These are phyloP conservation scores for Saturnispora mendoncae DNA, from an alignment of 805 yeast genomes.

Conservation along the genomic window DNA sequence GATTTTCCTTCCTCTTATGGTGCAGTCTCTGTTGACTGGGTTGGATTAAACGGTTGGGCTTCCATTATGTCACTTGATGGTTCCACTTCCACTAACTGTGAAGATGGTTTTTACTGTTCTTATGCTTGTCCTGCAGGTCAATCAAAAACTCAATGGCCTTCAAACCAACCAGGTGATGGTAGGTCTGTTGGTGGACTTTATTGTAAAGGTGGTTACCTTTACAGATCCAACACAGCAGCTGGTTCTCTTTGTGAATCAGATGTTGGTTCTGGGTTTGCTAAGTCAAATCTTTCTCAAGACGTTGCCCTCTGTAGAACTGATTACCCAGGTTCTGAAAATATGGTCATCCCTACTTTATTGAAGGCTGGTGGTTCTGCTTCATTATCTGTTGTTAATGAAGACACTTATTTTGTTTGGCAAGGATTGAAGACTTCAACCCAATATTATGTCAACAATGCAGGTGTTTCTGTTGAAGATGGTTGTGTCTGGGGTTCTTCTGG, in stretches of 20 bases:
- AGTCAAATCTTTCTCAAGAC: slow-evolving; percentile 38
- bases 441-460: slow-evolving; percentile 70
- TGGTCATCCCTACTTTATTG: slow-evolving; percentile 65
- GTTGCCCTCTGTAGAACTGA: slow-evolving; percentile 72
- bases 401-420: slow-evolving; percentile 51
- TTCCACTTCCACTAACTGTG: slow-evolving; percentile 44
- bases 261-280: slow-evolving; percentile 43
- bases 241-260: slow-evolving; percentile 63
- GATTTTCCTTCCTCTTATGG: slow-evolving; percentile 65
- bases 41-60: slow-evolving; percentile 53
- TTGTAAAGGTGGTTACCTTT: slow-evolving; percentile 52
- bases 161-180: slow-evolving; percentile 56
- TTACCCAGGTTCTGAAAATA: slow-evolving; percentile 76
- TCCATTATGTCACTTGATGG: slow-evolving; percentile 45
- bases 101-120: slow-evolving; percentile 64
- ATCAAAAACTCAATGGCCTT: slow-evolving; percentile 78
- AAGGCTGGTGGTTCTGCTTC: slow-evolving; percentile 42
- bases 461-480: slow-evolving; percentile 59
- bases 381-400: slow-evolving; percentile 53
- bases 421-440: slow-evolving; percentile 62
- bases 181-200: slow-evolving; percentile 64
- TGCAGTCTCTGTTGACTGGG: slow-evolving; percentile 52
- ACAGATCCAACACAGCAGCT: slow-evolving; percentile 45
- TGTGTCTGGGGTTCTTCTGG: slow-evolving; percentile 62
- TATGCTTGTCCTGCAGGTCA: slow-evolving; percentile 74